Conservation (phyloP, 2,329 filamentous ascomycete genomes). For the Neophaeococcomyces mojaviensis region DNA sequence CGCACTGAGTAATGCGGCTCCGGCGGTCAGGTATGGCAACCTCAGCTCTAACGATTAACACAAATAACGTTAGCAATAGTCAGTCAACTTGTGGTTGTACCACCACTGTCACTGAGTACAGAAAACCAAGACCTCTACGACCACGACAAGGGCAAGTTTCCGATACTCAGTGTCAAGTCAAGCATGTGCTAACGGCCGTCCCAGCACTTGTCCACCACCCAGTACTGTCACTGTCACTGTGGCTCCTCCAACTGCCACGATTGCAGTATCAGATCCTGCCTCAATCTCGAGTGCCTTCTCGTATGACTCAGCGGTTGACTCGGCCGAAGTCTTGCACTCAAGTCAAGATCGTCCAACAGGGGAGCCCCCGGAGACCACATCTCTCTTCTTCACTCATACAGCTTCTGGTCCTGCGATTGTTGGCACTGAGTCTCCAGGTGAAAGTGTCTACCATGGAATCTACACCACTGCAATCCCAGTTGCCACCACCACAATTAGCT, state of each 20-base stretch:
- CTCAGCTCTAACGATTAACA: neutral
- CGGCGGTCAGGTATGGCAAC: neutral
- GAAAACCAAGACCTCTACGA: neutral
- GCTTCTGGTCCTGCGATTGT: constrained; percentile 16
- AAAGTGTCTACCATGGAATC: constrained; percentile 8
- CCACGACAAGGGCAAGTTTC: constrained; percentile 4
- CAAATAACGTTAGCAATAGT: neutral
- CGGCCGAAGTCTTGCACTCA: constrained; percentile 13
- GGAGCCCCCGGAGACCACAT: constrained; percentile 8
- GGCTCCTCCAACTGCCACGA: constrained; percentile 16
- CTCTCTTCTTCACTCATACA: constrained; percentile 14
- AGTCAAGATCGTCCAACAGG: constrained; percentile 15
- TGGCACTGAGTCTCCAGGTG: constrained; percentile 18
- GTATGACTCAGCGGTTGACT: constrained; percentile 11
- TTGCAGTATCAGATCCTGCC: constrained; percentile 17
- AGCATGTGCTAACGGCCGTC: neutral
- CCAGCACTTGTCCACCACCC: constrained; percentile 3
- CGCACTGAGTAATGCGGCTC: neutral
- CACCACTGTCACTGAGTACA: constrained; percentile 3
- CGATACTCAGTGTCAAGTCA: neutral
- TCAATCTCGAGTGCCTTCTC: constrained; percentile 15
- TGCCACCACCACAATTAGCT: constrained; percentile 1
- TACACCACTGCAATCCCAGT: constrained; percentile 10
- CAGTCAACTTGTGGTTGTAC: constrained; percentile 6
- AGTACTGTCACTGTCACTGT: constrained; percentile 12